These are phyloP conservation scores for Thermoascus crustaceus DNA, from an alignment of 2,329 filamentous ascomycete genomes.

Conservation along the genomic window DNA sequence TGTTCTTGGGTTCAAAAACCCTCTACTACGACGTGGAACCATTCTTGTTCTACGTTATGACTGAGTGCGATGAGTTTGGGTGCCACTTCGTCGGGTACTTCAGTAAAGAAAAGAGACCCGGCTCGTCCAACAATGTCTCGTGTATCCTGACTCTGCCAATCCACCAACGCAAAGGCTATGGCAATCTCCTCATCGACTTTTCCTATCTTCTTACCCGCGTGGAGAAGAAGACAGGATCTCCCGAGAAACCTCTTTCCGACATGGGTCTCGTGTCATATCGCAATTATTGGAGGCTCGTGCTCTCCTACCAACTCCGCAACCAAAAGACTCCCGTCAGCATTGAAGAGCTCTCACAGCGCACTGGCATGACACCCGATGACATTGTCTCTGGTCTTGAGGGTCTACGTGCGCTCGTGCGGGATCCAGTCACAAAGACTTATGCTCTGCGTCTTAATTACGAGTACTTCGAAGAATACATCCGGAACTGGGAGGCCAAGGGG, in stretches of 20 bases:
- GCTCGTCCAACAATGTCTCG: slow-evolving; percentile 93
- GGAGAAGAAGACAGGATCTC: slow-evolving; percentile 88
- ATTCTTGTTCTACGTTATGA: slow-evolving; percentile 98
- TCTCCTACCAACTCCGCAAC: slow-evolving; percentile 74
- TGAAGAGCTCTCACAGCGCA: slow-evolving; percentile 61
- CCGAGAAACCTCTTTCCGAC: slow-evolving; percentile 93
- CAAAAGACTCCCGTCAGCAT: slow-evolving; percentile 51
- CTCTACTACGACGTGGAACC: slow-evolving; percentile 99
- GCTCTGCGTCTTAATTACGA: slow-evolving; percentile 78
- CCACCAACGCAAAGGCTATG: slow-evolving; percentile 94
- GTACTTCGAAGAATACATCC: slow-evolving; percentile 80
- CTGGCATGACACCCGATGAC: slow-evolving; percentile 92
- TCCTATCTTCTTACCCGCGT: slow-evolving; percentile 92
- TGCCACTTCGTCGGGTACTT: slow-evolving; percentile 99
- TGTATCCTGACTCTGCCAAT: slow-evolving; percentile 95
- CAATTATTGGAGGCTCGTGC: slow-evolving; percentile 87
- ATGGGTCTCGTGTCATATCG: slow-evolving; percentile 97
- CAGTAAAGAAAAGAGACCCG: slow-evolving; percentile 93
- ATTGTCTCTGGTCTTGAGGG: slow-evolving; percentile 91
- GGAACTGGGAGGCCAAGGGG: slow-evolving; percentile 79
- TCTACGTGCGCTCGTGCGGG: slow-evolving; percentile 77
- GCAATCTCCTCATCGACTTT: slow-evolving; percentile 94
- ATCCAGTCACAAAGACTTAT: slow-evolving; percentile 81
- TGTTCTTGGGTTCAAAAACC: slow-evolving; percentile 96
- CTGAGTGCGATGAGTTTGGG: slow-evolving; percentile 75